phyloP scores from a whole-genome alignment of 371 early-diverging fungal species.

The Mucor indicus region DNA sequence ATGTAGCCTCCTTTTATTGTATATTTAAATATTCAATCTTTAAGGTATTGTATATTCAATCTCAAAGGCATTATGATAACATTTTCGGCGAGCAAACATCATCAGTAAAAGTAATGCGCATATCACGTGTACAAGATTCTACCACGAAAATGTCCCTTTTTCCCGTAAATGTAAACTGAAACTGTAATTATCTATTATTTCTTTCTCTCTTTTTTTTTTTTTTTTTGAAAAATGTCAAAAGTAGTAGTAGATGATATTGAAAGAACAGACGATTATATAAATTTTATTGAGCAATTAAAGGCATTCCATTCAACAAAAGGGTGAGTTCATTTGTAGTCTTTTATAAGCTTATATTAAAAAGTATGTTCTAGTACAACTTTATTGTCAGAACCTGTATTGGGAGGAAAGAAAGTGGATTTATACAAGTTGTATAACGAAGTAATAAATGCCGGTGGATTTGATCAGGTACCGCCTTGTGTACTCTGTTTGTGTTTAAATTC shows the following conservation, averaged over 20 bases:
- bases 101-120: no score
- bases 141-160: no score
- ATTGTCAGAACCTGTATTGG: constrained; percentile 71
- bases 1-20: no score
- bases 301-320: constrained; percentile 70
- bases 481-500: neutral
- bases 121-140: no score
- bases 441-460: constrained; percentile 67
- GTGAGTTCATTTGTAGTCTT: constrained; percentile 33
- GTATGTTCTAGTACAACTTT: constrained; percentile 50
- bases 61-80: no score
- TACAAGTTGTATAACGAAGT: constrained; percentile 66
- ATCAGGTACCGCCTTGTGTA: constrained; percentile 58
- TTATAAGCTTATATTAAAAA: neutral
- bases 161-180: no score
- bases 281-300: constrained; percentile 68
- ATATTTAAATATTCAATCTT: no score
- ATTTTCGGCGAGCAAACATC: no score
- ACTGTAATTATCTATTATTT: no score
- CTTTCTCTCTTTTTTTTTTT: no score
- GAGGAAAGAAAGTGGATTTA: constrained; percentile 72
- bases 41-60: no score
- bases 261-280: constrained; percentile 66
- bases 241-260: constrained; percentile 58
- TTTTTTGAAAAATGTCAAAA: no score